These are phyloP conservation scores for Punica granatum DNA, from an alignment of 345 rosid species.

Conservation along the genomic window DNA sequence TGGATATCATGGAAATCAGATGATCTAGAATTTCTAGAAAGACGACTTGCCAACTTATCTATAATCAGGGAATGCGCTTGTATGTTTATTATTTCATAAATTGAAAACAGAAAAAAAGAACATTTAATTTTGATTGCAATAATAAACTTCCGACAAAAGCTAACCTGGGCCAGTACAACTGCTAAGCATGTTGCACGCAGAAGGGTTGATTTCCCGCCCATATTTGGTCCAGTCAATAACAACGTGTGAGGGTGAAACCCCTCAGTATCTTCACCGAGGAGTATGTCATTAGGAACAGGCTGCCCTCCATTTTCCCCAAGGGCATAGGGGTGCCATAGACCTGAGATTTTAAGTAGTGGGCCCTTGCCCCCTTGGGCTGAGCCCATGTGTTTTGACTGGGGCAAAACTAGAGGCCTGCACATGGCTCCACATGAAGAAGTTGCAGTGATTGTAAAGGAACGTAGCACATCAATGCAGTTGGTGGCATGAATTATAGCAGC, in stretches of 20 bases:
- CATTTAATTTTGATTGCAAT: neutral
- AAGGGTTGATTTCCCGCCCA: constrained; percentile 98
- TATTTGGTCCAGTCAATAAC: constrained; percentile 90
- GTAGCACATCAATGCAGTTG: constrained; percentile 65
- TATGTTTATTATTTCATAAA: neutral
- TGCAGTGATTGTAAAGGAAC: constrained; percentile 65
- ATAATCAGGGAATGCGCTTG: neutral
- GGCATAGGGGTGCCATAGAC: constrained; percentile 93
- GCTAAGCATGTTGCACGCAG: constrained; percentile 86
- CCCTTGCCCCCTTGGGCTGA: constrained; percentile 31
- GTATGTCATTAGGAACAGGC: constrained; percentile 75
- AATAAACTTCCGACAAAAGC: constrained; percentile 11
- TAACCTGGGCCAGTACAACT: constrained; percentile 80
- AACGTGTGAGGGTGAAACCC: constrained; percentile 46
- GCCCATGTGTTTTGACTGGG: constrained; percentile 29
- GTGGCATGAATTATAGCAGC: constrained; percentile 64
- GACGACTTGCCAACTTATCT: neutral
- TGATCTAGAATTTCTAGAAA: neutral
- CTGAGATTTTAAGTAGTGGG: constrained; percentile 58
- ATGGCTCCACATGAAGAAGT: constrained; percentile 53
- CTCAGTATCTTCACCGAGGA: constrained; percentile 56
- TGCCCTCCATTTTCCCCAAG: constrained; percentile 54
- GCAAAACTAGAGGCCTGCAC: constrained; percentile 58
- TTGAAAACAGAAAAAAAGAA: constrained; percentile 3
- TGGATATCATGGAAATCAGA: constrained; percentile 2